These are phyloP conservation scores for Sclerotinia nivalis DNA, from an alignment of 2,329 filamentous ascomycete species.

Conservation along the genomic window DNA sequence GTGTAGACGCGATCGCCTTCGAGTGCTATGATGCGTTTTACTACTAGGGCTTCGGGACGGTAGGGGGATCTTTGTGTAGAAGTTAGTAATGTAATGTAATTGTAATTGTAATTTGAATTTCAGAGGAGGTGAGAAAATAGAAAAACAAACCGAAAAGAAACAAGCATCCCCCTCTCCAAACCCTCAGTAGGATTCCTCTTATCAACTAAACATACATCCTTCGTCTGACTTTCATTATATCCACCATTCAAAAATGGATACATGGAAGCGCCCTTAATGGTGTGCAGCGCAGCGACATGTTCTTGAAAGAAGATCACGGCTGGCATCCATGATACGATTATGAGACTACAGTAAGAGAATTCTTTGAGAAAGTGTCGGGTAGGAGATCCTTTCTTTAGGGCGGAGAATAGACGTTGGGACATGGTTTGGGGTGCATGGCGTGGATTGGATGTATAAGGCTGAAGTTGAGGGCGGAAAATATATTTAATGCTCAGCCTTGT, in stretches of 20 bases:
- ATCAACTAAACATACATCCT: constrained; percentile 59
- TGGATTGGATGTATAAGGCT: not conserved
- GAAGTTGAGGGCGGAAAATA: not conserved
- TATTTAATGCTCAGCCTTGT: not conserved
- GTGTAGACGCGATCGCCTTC: constrained; percentile 76
- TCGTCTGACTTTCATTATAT: constrained; percentile 54
- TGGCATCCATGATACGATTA: constrained; percentile 62
- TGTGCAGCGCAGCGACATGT: constrained; percentile 58
- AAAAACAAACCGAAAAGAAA: constrained; percentile 62
- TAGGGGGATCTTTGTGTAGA: constrained; percentile 60
- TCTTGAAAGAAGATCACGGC: constrained; percentile 62
- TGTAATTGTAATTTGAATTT: not conserved
- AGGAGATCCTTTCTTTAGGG: constrained; percentile 24
- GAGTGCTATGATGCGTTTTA: constrained; percentile 83
- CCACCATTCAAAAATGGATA: constrained; percentile 73
- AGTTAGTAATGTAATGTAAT: not conserved
- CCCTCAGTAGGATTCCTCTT: constrained; percentile 60
- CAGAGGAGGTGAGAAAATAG: no score
- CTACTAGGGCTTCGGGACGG: constrained; percentile 65
- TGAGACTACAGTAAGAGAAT: constrained; percentile 50
- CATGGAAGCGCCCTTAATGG: constrained; percentile 69
- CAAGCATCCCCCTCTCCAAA: constrained; percentile 70
- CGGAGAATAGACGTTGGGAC: constrained; percentile 30
- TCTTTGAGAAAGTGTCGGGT: constrained; percentile 34
- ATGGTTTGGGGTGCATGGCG: constrained; percentile 3